Base-by-base conservation (phyloP, 148 eudicot genomes). In the Amaranthus cruentus region DNA sequence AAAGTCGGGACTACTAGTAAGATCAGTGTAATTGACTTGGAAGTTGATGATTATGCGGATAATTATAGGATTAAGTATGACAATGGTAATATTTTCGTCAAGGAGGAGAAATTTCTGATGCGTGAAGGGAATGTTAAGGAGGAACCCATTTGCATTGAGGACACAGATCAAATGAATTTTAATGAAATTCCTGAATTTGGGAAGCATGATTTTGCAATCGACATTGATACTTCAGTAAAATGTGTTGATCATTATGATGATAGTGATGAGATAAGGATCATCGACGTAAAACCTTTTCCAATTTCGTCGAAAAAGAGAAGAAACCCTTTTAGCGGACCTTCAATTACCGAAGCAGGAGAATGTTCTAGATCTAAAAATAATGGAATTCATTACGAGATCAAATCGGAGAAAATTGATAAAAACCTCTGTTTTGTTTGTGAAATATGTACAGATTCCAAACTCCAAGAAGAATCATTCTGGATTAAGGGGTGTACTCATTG, bases 361-460 rank as follows among this genome's bases (percentile, higher is more conserved):
- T 81, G 82, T 0, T 87, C 90, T 3, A 70, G 78, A 8, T 66
- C 81, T 5, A 79, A 70, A 5, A 57, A 44, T 73, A 58, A 49
- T 70, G 70, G 57, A 11, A 47, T 46, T 1, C 67, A 57, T 28
- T 28, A 28, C 38, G 2, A 38, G 46, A 66, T 57, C 63, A 74
- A 65, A 15, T 73, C 21, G 64, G 72, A 4, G 53, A 72, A 66
- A 21, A 15, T 8, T 73, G 53, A 6, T 9, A 15, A 62, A 74
- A 54, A 9, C 4, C 11, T 10, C 70, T 63, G 68, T 85, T 87
- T 65, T 47, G 38, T 53, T 61, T 90, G 95, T 68, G 95, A 87
- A 44, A 87, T 89, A 12, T 90, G 95, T 73, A 82, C 83, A 0
- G 91, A 87, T 12, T 57, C 76, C 13, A 87, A 84, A 69, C 77